Conservation (phyloP, 148 eudicot species). For the Cornus suecica region DNA sequence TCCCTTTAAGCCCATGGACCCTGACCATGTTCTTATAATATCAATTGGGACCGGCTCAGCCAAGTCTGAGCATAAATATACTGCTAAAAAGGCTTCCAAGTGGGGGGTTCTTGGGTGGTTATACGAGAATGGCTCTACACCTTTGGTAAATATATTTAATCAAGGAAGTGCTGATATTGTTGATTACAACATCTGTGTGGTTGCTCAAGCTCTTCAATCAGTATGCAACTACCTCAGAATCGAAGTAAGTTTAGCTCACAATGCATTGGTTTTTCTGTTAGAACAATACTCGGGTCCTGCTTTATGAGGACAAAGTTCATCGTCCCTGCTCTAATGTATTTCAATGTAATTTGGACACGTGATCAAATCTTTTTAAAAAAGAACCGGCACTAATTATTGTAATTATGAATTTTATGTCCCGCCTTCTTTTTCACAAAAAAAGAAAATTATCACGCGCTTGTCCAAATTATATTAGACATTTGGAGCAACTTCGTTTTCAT, state of each 20-base stretch:
- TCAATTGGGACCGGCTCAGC: conserved; percentile 54
- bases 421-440: no score
- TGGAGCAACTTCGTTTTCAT: no score
- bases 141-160: conserved; percentile 30
- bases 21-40: conserved; percentile 37
- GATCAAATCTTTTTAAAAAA: no score
- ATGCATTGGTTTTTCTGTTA: no score
- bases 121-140: conserved; percentile 30
- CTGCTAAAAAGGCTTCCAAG: conserved; percentile 40
- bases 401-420: no score
- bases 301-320: no score
- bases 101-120: conserved; percentile 61
- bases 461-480: no score
- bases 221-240: conserved; percentile 50
- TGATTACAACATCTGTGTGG: conserved; percentile 38
- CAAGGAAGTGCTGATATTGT: conserved; percentile 40
- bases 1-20: conserved; percentile 39
- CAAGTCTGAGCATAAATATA: conserved; percentile 28
- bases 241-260: conserved; percentile 29
- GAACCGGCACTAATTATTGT: no score
- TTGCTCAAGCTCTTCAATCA: conserved; percentile 46
- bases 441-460: no score
- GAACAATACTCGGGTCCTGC: no score
- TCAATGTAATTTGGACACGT: no score
- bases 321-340: no score